These are phyloP conservation scores for Lathyrus aphaca DNA, from an alignment of 306 rosid genomes.

Conservation along the genomic window DNA sequence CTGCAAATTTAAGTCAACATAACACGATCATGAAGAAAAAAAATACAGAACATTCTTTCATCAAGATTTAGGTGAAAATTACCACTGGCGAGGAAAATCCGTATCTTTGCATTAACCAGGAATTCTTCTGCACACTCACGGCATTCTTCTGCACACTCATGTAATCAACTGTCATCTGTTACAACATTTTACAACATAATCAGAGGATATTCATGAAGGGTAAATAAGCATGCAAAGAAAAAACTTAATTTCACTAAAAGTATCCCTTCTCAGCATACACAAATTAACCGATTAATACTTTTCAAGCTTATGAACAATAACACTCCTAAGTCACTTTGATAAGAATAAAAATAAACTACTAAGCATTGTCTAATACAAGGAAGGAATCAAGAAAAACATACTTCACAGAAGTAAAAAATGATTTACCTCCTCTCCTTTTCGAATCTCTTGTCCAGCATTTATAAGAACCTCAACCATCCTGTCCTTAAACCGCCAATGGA, in stretches of 20 bases:
- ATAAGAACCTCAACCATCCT: conserved; percentile 97
- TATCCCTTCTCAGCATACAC: conserved; percentile 9
- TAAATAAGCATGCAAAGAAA: conserved; percentile 14
- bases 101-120: conserved; percentile 75
- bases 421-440: conserved; percentile 89
- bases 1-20: conserved; percentile 54
- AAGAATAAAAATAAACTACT: conserved; percentile 1
- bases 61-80: conserved; percentile 34
- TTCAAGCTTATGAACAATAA: conserved; percentile 25
- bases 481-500: conserved; percentile 97
- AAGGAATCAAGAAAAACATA: conserved; percentile 32
- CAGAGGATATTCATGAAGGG: conserved; percentile 32
- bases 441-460: conserved; percentile 86
- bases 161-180: conserved; percentile 87
- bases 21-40: conserved; percentile 20
- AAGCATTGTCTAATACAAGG: not conserved
- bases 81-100: conserved; percentile 95
- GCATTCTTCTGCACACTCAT: conserved; percentile 67
- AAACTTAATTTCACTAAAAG: conserved; percentile 15
- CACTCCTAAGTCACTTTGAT: not conserved
- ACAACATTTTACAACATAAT: conserved; percentile 45
- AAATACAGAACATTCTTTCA: conserved; percentile 12
- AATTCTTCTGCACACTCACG: conserved; percentile 63
- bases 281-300: not conserved
- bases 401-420: conserved; percentile 23